Conservation (phyloP, 1,284 basidiomycete genomes). For the Ceratobasidium sp. region DNA sequence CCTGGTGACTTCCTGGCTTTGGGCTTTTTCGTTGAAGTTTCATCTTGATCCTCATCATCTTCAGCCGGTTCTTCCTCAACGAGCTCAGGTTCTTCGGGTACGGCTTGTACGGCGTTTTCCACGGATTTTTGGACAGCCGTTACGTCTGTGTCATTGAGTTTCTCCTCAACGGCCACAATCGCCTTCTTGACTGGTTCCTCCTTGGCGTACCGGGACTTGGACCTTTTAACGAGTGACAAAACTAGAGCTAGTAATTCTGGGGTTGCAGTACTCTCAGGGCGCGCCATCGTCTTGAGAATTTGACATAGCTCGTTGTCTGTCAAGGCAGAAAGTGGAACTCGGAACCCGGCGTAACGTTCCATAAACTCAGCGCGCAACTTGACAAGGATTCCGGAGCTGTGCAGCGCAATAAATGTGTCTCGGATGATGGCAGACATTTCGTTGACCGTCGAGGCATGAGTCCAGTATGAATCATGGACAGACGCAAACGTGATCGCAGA, state of each 20-base stretch:
- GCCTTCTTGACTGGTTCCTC: slow-evolving; percentile 28
- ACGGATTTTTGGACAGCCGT: slow-evolving; percentile 37
- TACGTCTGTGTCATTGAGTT: slow-evolving; percentile 47
- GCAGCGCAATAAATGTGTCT: slow-evolving; percentile 93
- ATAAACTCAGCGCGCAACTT: slow-evolving; percentile 79
- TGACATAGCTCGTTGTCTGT: slow-evolving; percentile 54
- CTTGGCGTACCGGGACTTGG: slow-evolving; percentile 18
- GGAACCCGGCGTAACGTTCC: slow-evolving; percentile 82
- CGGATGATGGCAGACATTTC: slow-evolving; percentile 92
- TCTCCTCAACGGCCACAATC: slow-evolving; percentile 29
- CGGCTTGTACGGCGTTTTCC: slow-evolving; percentile 42
- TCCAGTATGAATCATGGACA: slow-evolving; percentile 99
- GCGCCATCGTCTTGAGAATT: slow-evolving; percentile 29
- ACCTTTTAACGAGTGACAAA: slow-evolving; percentile 27
- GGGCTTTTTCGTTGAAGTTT: slow-evolving; percentile 52
- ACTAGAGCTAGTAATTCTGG: slow-evolving; percentile 52
- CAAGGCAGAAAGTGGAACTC: slow-evolving; percentile 75
- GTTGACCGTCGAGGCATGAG: slow-evolving; percentile 91
- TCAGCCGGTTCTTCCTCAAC: slow-evolving; percentile 48
- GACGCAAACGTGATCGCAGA: slow-evolving; percentile 88
- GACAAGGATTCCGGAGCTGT: slow-evolving; percentile 86
- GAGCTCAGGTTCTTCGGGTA: slow-evolving; percentile 6
- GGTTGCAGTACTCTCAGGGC: slow-evolving; percentile 56
- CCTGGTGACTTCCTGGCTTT: not conserved
- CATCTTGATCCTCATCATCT: slow-evolving; percentile 53